phyloP scores from a whole-genome alignment of 352 stramenopile genomes.

The Paralagenidium karlingii region DNA sequence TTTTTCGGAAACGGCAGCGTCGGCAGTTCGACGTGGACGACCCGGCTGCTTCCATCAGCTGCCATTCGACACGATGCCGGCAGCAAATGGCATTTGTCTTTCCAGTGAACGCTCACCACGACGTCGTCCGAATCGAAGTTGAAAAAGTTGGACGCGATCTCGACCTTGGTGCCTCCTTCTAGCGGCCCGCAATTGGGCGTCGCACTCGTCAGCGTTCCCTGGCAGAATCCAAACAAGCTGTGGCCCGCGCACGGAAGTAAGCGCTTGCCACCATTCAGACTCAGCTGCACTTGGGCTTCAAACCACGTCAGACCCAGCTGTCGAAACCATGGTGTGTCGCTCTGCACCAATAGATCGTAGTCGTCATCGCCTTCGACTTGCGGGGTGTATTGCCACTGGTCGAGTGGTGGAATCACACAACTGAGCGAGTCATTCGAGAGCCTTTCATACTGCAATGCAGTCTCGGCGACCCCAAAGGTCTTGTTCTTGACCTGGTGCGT shows the following conservation, averaged over 20 bases:
- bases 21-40: slow-evolving; percentile 28
- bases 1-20: slow-evolving; percentile 16
- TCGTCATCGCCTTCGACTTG: neutral
- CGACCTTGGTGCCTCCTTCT: slow-evolving; percentile 30
- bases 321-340: slow-evolving; percentile 3
- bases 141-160: slow-evolving; percentile 31
- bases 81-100: slow-evolving; percentile 16
- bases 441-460: slow-evolving; percentile 12
- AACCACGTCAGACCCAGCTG: slow-evolving; percentile 6
- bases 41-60: slow-evolving; percentile 9
- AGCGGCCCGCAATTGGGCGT: slow-evolving; percentile 24
- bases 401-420: slow-evolving; percentile 22
- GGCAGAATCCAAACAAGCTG: slow-evolving; percentile 14
- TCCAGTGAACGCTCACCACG: slow-evolving; percentile 28
- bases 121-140: slow-evolving; percentile 45
- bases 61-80: slow-evolving; percentile 14
- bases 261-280: slow-evolving; percentile 29
- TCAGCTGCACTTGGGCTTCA: slow-evolving; percentile 18
- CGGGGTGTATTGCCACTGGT: slow-evolving; percentile 18
- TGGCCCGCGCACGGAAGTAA: slow-evolving; percentile 10
- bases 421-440: slow-evolving; percentile 13
- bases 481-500: slow-evolving; percentile 1
- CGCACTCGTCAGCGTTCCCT: slow-evolving; percentile 18
- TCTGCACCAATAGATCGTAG: neutral
- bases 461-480: slow-evolving; percentile 3